phyloP scores from a whole-genome alignment of 2,329 filamentous ascomycete genomes.

The Penicillium palitans region DNA sequence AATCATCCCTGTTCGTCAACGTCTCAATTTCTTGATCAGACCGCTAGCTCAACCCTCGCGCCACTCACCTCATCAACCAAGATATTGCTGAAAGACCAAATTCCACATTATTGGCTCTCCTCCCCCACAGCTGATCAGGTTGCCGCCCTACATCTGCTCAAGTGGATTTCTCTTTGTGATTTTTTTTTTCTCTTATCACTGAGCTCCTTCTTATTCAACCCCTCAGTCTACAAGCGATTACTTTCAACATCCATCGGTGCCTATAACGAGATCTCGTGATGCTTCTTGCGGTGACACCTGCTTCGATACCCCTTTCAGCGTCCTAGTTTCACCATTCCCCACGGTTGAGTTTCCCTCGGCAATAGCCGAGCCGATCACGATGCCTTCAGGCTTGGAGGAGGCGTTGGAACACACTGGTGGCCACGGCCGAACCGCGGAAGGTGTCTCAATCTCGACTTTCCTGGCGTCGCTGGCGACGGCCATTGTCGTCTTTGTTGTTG shows the following conservation, averaged over 20 bases:
- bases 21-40: conserved; percentile 16
- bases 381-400: conserved; percentile 32
- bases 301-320: not conserved
- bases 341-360: not conserved
- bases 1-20: conserved; percentile 27
- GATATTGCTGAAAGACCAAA: not conserved
- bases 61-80: conserved; percentile 35
- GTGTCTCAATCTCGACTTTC: conserved; percentile 53
- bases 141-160: conserved; percentile 16
- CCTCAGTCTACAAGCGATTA: not conserved
- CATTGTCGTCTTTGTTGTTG: conserved; percentile 61
- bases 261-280: not conserved
- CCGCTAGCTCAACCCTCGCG: conserved; percentile 18
- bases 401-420: conserved; percentile 40
- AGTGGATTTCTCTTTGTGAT: conserved; percentile 2
- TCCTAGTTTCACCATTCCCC: not conserved
- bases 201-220: not conserved
- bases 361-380: conserved; percentile 17
- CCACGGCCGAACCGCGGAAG: conserved; percentile 36
- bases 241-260: not conserved
- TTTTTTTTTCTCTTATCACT: not conserved
- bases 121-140: conserved; percentile 18
- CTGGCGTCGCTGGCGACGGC: conserved; percentile 65
- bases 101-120: not conserved
- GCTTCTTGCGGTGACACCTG: not conserved